phyloP scores from a whole-genome alignment of 805 yeast genomes.

The Saccharomycopsis sp. region DNA sequence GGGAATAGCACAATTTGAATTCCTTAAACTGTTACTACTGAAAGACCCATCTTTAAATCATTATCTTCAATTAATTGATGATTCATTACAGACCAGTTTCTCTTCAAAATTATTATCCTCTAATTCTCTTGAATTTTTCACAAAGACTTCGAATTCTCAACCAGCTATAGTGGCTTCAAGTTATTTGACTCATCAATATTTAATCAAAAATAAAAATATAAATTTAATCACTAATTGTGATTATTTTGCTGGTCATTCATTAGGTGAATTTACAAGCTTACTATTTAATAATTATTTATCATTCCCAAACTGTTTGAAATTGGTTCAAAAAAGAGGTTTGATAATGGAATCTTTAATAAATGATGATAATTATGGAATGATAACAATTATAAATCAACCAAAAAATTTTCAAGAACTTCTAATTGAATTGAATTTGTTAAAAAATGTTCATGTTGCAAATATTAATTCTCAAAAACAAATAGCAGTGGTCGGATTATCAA shows the following conservation, averaged over 20 bases:
- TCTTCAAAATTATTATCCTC: not conserved
- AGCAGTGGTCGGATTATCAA: constrained; percentile 8
- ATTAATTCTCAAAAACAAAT: constrained; percentile 15
- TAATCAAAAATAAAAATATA: not conserved
- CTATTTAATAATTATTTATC: constrained; percentile 6
- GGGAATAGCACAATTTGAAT: constrained; percentile 13
- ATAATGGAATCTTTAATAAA: constrained; percentile 11
- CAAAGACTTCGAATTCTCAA: constrained; percentile 12
- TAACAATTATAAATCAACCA: constrained; percentile 4
- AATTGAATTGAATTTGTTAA: not conserved
- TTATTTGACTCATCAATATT: constrained; percentile 7
- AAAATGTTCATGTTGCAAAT: constrained; percentile 7
- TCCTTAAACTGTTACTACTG: constrained; percentile 4
- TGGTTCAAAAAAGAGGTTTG: constrained; percentile 12
- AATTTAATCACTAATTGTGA: constrained; percentile 3
- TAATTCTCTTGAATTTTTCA: constrained; percentile 4
- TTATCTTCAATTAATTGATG: constrained; percentile 3
- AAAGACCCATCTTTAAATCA: constrained; percentile 2
- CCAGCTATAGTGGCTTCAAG: constrained; percentile 14
- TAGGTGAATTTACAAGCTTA: constrained; percentile 16
- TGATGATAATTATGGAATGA: constrained; percentile 4
- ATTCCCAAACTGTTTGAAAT: constrained; percentile 3
- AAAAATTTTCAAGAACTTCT: constrained; percentile 1
- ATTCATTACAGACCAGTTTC: constrained; percentile 2
- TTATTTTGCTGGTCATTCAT: constrained; percentile 15